phyloP scores from a whole-genome alignment of 768 basidiomycete genomes.

The Leccinum pellstonianum region DNA sequence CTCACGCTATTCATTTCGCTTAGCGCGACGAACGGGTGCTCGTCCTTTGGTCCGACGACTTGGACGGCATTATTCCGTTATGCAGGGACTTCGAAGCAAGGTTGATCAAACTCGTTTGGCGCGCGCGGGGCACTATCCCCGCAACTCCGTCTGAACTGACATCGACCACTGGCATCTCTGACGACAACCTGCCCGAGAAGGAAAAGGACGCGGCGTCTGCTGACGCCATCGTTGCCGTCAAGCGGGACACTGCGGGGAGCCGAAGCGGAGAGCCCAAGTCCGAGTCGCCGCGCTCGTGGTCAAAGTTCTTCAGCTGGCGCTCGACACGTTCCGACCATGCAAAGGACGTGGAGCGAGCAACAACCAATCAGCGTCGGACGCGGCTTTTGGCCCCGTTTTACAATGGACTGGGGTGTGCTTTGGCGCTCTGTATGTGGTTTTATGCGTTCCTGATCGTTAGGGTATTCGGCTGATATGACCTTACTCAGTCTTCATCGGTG shows the following conservation, averaged over 20 bases:
- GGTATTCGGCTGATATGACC: constrained; percentile 4
- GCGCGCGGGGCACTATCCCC: constrained; percentile 39
- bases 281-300: constrained; percentile 6
- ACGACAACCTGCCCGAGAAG: constrained; percentile 57
- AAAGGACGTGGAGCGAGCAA: constrained; percentile 53
- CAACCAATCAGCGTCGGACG: constrained; percentile 42
- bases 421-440: constrained; percentile 57
- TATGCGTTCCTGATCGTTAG: not conserved
- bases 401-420: constrained; percentile 62
- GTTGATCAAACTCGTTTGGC: constrained; percentile 82
- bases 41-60: constrained; percentile 81
- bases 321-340: constrained; percentile 41
- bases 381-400: constrained; percentile 73
- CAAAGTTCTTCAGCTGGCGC: constrained; percentile 41
- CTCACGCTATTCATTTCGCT: constrained; percentile 4
- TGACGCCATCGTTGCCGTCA: constrained; percentile 11
- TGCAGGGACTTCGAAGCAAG: constrained; percentile 72
- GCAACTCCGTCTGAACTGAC: constrained; percentile 37
- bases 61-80: constrained; percentile 77
- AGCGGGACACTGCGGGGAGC: not conserved
- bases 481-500: constrained; percentile 62
- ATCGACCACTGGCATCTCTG: constrained; percentile 50
- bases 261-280: not conserved
- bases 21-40: constrained; percentile 83
- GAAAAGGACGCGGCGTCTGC: constrained; percentile 20